These are phyloP conservation scores for Herpetomonas tarakana DNA, from an alignment of 208 protist genomes.

Conservation along the genomic window DNA sequence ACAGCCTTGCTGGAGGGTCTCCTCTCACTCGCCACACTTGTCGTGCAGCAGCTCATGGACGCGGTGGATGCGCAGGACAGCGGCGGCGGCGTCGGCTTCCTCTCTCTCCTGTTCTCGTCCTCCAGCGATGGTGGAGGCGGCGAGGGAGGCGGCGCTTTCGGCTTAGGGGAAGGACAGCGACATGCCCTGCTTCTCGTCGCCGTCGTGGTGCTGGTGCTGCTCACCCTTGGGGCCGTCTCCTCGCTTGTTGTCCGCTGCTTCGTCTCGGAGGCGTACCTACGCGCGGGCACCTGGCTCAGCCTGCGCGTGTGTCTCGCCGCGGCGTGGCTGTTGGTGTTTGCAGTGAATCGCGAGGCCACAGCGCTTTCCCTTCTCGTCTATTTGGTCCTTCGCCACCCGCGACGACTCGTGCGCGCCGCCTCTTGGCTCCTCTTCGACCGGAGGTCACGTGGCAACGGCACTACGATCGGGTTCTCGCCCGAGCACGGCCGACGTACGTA, in stretches of 20 bases:
- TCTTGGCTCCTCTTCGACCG: too few relatives aligned
- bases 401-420: too few relatives aligned
- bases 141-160: not conserved
- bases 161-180: not conserved
- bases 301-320: too few relatives aligned
- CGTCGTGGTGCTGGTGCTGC: not conserved
- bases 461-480: too few relatives aligned
- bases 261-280: too few relatives aligned
- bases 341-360: too few relatives aligned
- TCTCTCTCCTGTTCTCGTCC: slow-evolving; percentile 6
- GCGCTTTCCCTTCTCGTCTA: too few relatives aligned
- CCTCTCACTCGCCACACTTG: slow-evolving; percentile 8
- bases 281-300: too few relatives aligned
- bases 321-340: too few relatives aligned
- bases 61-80: not conserved
- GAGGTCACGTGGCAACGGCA: too few relatives aligned
- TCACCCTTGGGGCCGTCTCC: slow-evolving; percentile 1
- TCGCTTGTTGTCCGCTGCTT: not conserved
- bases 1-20: slow-evolving; percentile 40
- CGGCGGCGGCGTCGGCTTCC: not conserved
- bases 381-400: too few relatives aligned
- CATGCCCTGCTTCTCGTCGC: slow-evolving; percentile 2
- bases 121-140: not conserved
- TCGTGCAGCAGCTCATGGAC: slow-evolving; percentile 4
- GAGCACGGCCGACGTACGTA: too few relatives aligned